phyloP scores from a whole-genome alignment of 768 basidiomycete species.

The Collybia nuda region DNA sequence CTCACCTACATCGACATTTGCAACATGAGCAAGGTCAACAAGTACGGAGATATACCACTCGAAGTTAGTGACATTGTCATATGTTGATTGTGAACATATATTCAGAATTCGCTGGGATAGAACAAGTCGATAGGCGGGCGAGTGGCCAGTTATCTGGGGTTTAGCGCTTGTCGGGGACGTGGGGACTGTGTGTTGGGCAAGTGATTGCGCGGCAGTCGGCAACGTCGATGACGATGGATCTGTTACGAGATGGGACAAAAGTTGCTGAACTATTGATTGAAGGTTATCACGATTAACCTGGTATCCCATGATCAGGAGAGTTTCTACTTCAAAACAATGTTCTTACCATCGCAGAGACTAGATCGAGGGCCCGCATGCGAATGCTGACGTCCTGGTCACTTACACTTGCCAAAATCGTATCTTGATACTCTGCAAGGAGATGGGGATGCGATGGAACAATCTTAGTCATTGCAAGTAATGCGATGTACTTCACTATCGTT shows the following conservation, averaged over 20 bases:
- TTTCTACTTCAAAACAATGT: not conserved
- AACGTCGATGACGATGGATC: slow-evolving; percentile 47
- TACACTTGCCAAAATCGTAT: slow-evolving; percentile 85
- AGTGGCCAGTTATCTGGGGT: slow-evolving; percentile 51
- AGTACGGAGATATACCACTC: slow-evolving; percentile 98
- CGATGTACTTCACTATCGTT: slow-evolving; percentile 91
- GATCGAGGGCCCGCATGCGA: slow-evolving; percentile 91
- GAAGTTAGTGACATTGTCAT: slow-evolving; percentile 88
- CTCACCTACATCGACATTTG: slow-evolving; percentile 73
- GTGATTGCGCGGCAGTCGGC: slow-evolving; percentile 63
- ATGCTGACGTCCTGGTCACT: slow-evolving; percentile 95
- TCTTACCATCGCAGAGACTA: slow-evolving; percentile 89
- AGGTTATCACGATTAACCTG: slow-evolving; percentile 84
- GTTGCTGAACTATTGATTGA: slow-evolving; percentile 86
- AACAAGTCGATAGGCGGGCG: slow-evolving; percentile 82
- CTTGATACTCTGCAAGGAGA: slow-evolving; percentile 88
- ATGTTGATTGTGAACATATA: slow-evolving; percentile 84
- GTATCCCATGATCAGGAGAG: slow-evolving; percentile 1
- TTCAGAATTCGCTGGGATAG: slow-evolving; percentile 80
- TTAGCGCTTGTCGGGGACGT: slow-evolving; percentile 31
- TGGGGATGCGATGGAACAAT: slow-evolving; percentile 92
- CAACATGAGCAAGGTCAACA: slow-evolving; percentile 87
- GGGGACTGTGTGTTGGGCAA: slow-evolving; percentile 39
- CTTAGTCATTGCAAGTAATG: slow-evolving; percentile 91
- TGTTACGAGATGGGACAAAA: slow-evolving; percentile 82